Base-by-base conservation (phyloP, 805 yeast species). In the Pichia cephalocereana region DNA sequence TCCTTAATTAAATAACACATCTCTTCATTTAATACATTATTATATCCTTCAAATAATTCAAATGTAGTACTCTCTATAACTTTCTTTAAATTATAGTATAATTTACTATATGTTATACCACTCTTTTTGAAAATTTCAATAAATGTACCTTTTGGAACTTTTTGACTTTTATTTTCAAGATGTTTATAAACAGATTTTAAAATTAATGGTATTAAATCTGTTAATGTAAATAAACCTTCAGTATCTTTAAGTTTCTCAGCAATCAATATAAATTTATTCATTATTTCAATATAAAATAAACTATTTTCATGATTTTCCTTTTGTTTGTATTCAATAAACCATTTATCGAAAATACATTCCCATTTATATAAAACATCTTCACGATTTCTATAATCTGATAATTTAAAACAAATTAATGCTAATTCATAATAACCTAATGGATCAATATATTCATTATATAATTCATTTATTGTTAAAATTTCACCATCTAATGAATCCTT, bases 341-440 rank as follows among this genome's bases (percentile, higher is more conserved):
- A 64, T 47, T 78, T 78, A 46, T 77, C 80, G 57, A 89, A 76
- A 44, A 84, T 71, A 48, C 80, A 76, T 52, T 77, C 80, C 96
- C 96, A 91, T 65, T 89, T 80, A 47, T 80, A 76, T 54, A 80
- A 68, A 46, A 91, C 84, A 62, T 86, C 96, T 55, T 86, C 96
- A 12, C 82, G 74, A 58, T 86, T 86, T 59, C 91, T 79, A 64
- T 83, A 83, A 60, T 91, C 96, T 3, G 97, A 82, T 14, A 84
- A 77, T 60, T 86, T 85, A 71, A 85, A 86, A 15, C 89, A 81
- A 39, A 79, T 66, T 50, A 90, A 71, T 52, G 95, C 84, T 45
- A 91, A 71, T 56, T 86, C 96, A 64, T 82, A 81, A 61, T 90
- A 91, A 8, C 91, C 91, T 52, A 90, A 69, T 26, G 95, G 96